Base-by-base conservation (phyloP, 2,329 filamentous ascomycete species). In the Arthroderma sp. region DNA sequence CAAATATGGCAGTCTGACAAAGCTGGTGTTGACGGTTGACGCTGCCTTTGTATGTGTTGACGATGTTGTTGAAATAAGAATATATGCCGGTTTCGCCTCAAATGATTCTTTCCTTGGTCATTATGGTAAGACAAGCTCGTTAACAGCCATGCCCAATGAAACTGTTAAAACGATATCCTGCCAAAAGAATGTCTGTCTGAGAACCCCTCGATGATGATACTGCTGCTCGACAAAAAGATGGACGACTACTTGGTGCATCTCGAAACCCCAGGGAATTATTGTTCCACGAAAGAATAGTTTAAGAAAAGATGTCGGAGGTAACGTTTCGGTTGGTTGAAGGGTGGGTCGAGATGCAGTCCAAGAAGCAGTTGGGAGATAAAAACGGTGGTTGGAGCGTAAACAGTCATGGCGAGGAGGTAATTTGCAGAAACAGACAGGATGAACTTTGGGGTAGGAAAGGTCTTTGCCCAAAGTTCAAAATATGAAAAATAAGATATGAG, bases 91-190 rank as follows among this genome's bases (percentile, higher is more conserved):
- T 51, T 51, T 25, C 25, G 28, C 28, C 7, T 51, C 28, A 31
- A 17, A 17, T 33, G 28, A 33, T 33, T 51, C 47, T 31, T n/a
- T 51, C 47, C 47, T 33, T 17, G n/a, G 47, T 35, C 47, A 17
- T 51, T 17, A 51, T 31, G 25, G 47, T 15, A 31, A 33, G 47
- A 35, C 47, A 51, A n/a, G 28, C 17, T 31, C 23, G 47, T 51
- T 13, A 51, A 51, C 47, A 51, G 47, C 25, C 28, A 51, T 51
- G 47, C 47, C 25, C 47, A 51, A 33, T 51, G 23, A 51, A 51
- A 51, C 47, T 51, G 47, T 51, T 51, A 33, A 51, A 31, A 33
- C 47, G 41, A 49, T 51, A 33, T 51, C 47, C 47, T 19, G 47
- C 47, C 47, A 51, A 51, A 51, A 33, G 28, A 51, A 51, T 51